A percentile compares a stretch with the other conserved stretches of the same genome.
phyloP scores from a whole-genome alignment of 1,139 yeast species.

The Hyphopichia burtonii region DNA sequence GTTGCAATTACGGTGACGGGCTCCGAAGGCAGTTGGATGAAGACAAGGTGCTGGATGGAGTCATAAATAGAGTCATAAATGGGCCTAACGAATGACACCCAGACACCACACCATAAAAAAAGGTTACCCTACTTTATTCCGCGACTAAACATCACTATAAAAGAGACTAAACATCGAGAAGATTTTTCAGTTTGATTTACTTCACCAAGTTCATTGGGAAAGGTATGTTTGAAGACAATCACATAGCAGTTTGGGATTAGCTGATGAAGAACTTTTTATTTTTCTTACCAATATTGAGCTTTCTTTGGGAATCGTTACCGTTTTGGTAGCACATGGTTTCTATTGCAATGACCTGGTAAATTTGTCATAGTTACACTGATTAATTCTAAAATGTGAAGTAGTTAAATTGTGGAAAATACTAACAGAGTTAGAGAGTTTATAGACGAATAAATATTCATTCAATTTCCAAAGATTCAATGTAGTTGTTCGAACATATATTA shows the following conservation, averaged over 20 bases:
- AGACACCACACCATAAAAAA: not conserved
- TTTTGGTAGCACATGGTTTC: slow-evolving; percentile 40
- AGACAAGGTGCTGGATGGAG: no score
- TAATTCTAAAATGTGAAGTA: not conserved
- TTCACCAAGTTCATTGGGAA: not conserved
- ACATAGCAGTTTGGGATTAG: not conserved
- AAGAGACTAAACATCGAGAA: not conserved
- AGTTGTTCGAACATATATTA: no score
- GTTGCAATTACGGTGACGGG: no score
- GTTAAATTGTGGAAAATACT: not conserved
- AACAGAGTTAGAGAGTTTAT: not conserved
- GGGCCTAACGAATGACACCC: not conserved
- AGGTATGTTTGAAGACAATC: not conserved
- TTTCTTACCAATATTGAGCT: slow-evolving; percentile 41
- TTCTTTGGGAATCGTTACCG: slow-evolving; percentile 35
- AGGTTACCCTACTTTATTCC: not conserved
- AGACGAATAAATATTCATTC: no score
- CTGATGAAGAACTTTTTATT: slow-evolving; percentile 17
- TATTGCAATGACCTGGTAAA: slow-evolving; percentile 48
- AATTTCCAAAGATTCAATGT: no score
- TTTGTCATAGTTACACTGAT: slow-evolving; percentile 56
- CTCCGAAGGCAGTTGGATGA: no score
- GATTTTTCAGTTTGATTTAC: not conserved
- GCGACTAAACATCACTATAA: not conserved
- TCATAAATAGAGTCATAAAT: no score